Conservation (phyloP, 306 rosid genomes). For the Prunus armeniaca region DNA sequence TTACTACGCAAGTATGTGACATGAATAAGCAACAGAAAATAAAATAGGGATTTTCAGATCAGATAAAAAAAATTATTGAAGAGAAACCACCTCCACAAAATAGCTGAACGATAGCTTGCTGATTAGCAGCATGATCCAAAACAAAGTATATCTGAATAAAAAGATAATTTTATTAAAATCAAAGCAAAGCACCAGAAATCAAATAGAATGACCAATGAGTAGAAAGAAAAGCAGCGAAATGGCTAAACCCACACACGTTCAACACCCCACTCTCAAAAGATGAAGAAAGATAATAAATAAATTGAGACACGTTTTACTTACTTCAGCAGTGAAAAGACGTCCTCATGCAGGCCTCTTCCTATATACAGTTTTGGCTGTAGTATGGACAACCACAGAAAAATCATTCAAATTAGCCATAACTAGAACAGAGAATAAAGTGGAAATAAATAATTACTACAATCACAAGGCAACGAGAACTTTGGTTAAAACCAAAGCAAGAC, state of each 20-base stretch:
- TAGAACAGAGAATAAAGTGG: conserved; percentile 9
- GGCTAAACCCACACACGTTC: background rate
- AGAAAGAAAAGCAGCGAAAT: conserved; percentile 3
- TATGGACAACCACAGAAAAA: conserved; percentile 29
- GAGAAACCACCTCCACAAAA: conserved; percentile 82
- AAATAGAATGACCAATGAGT: conserved; percentile 9
- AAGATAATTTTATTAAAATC: conserved; percentile 14
- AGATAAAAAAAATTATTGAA: background rate
- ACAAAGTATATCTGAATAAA: conserved; percentile 77
- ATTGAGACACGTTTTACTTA: conserved; percentile 35
- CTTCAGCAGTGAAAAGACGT: conserved; percentile 73
- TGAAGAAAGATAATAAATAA: conserved; percentile 5
- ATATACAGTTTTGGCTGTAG: conserved; percentile 90
- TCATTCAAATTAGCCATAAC: background rate
- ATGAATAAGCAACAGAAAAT: background rate
- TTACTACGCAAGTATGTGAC: background rate
- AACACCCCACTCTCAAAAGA: background rate
- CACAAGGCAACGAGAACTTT: conserved; percentile 14
- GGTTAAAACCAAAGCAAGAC: conserved; percentile 14
- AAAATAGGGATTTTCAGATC: background rate
- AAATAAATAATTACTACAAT: background rate
- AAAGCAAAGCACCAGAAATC: conserved; percentile 5
- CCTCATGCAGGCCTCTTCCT: conserved; percentile 95
- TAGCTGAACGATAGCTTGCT: conserved; percentile 97
- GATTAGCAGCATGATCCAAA: conserved; percentile 87